Conservation (phyloP, 202 grass and related monocot species). For the Hordeum pubiflorum region DNA sequence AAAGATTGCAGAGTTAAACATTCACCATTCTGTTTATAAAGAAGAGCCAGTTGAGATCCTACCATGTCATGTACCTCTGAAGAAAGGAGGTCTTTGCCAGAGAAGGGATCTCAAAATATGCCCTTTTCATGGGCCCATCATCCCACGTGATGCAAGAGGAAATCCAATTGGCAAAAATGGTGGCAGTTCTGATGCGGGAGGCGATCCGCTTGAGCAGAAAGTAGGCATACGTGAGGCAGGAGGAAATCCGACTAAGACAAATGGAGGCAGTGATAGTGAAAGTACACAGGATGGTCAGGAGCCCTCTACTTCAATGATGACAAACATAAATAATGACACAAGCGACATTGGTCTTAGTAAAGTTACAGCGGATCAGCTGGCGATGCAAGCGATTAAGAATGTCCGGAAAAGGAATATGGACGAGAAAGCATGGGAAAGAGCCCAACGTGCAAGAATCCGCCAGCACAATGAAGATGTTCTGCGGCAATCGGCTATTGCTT, state of each 20-base stretch:
- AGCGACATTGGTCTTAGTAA: constrained; percentile 5
- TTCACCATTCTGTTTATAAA: constrained; percentile 73
- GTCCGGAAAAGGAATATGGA: constrained; percentile 56
- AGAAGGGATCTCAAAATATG: constrained; percentile 78
- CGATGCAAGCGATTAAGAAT: constrained; percentile 57
- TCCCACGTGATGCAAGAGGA: constrained; percentile 42
- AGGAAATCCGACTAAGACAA: constrained; percentile 34
- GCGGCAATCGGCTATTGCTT: constrained; percentile 72
- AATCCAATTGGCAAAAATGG: constrained; percentile 38
- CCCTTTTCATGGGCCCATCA: constrained; percentile 79
- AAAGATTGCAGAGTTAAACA: constrained; percentile 85
- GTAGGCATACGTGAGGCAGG: constrained; percentile 17
- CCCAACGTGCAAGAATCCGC: constrained; percentile 48
- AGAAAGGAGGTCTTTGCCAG: constrained; percentile 75
- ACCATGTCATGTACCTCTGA: constrained; percentile 65
- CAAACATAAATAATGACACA: constrained; percentile 1
- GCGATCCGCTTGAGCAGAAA: constrained; percentile 29
- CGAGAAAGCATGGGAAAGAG: constrained; percentile 49
- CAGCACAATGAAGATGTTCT: constrained; percentile 81
- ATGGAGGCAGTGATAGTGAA: constrained; percentile 22
- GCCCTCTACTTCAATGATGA: constrained; percentile 18
- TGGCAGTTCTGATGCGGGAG: constrained; percentile 5
- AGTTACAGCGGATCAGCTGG: constrained; percentile 44
- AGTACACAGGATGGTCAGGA: not conserved
- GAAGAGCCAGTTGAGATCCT: constrained; percentile 65